A percentile compares a stretch with the other conserved stretches of the same genome.
Conservation (phyloP, 495 filamentous ascomycete genomes). For the Parmelia sp. region DNA sequence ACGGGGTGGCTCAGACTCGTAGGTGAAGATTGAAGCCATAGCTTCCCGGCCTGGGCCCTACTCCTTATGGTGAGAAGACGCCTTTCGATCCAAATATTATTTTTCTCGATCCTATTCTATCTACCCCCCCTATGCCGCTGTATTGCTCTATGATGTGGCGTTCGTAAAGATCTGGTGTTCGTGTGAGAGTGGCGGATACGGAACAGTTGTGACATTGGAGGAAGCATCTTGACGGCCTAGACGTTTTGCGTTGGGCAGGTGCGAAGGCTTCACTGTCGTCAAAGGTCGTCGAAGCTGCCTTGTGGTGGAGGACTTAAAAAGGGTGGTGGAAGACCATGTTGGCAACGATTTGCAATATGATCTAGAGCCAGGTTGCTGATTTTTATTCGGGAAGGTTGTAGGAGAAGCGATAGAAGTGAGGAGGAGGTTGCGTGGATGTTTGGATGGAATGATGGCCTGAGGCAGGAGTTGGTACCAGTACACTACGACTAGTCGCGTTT, state of each 20-base stretch:
- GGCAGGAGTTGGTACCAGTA: not conserved
- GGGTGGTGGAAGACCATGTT: not conserved
- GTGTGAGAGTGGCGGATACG: constrained; percentile 44
- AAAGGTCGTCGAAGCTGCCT: not conserved
- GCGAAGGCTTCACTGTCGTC: not conserved
- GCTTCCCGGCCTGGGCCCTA: not conserved
- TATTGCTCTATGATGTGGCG: constrained; percentile 26
- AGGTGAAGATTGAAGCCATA: constrained; percentile 97
- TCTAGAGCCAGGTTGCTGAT: not conserved
- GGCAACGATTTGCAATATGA: not conserved
- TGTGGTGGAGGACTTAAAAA: not conserved
- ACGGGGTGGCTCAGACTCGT: constrained; percentile 77
- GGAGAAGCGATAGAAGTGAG: not conserved
- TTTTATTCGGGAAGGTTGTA: not conserved
- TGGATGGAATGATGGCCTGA: not conserved
- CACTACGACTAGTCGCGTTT: not conserved
- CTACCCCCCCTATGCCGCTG: constrained; percentile 18
- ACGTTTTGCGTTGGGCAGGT: not conserved
- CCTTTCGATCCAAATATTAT: constrained; percentile 12
- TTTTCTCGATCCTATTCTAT: constrained; percentile 19
- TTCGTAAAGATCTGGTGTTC: constrained; percentile 41
- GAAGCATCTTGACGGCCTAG: constrained; percentile 51
- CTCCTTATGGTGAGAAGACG: constrained; percentile 3
- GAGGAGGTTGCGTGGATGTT: not conserved
- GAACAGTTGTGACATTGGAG: constrained; percentile 48